Base-by-base conservation (phyloP, 2,329 filamentous ascomycete species). In the Macroventuria anomochaeta region DNA sequence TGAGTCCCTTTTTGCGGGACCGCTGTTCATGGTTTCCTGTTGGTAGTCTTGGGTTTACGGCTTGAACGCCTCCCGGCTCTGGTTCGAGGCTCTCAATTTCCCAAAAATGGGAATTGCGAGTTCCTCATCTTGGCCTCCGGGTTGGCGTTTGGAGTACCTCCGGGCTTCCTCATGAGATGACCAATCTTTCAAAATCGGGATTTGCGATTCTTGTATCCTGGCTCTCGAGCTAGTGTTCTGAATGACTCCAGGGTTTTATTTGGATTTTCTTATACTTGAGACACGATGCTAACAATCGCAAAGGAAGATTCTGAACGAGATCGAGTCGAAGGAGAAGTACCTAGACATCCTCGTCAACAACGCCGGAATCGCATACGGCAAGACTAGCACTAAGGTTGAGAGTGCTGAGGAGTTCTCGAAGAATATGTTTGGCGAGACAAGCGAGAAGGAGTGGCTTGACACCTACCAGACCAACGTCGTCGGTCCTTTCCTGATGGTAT, bases 341-440 rank as follows among this genome's bases (percentile, higher is more conserved):
- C 70, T 81, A 23, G 75, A 76, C 61, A 75, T 80, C 46, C 73
- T 80, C 3, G 70, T 80, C 59, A 80, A 80, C 68, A 80, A 80
- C 53, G 78, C 79, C 7, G 79, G 79, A 2, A 78, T 81, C 40
- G 74, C 74, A 13, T 68, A 72, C 13, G 66, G 61, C 7, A 78
- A 76, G 53, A 67, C 66, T 7, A 55, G 65, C 61, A 71, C 71
- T 61, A 59, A 76, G 58, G 76, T 75, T 18, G 74, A 68, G 12
- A 65, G 68, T 11, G 75, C 78, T n/a, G 75, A 79, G 48, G 75
- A 77, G 32, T 63, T 79, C 50, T 74, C 75, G 47, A 71, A 76
- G 49, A 77, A 79, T 42, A 68, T 80, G 12, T 77, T 80, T 55
- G 77, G 79, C 11, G 71, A 76, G 29, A 72, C 76, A 2, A 67